Percentiles rank a stretch among this genome's conserved stretches.
Conservation (phyloP, 2,329 filamentous ascomycete genomes). For the Balansia obtecta region DNA sequence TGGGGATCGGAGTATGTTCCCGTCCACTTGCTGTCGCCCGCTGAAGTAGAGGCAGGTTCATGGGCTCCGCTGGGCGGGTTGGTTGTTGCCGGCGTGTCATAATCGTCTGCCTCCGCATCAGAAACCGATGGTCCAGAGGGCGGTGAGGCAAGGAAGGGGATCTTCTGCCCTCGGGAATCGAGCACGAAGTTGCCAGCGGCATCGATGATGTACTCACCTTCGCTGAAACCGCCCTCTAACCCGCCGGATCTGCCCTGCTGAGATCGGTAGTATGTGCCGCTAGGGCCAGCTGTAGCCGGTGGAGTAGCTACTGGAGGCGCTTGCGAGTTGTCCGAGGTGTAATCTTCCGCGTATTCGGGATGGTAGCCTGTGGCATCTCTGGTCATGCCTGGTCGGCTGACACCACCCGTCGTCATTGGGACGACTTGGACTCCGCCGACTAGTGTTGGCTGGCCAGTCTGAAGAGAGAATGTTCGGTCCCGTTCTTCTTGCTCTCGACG, state of each 20-base stretch:
- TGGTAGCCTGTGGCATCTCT: constrained; percentile 23
- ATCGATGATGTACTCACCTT: constrained; percentile 61
- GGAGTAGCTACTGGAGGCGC: constrained; percentile 29
- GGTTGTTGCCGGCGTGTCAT: constrained; percentile 38
- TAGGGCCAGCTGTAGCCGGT: constrained; percentile 16
- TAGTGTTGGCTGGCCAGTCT: constrained; percentile 76
- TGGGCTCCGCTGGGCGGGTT: constrained; percentile 24
- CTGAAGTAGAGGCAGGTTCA: constrained; percentile 18
- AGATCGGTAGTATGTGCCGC: constrained; percentile 14
- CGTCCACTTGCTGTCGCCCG: constrained; percentile 26
- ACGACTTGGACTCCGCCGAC: constrained; percentile 93
- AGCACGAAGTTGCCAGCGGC: constrained; percentile 46
- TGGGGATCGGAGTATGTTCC: constrained; percentile 28
- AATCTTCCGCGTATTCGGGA: constrained; percentile 17
- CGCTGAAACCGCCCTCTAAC: constrained; percentile 52
- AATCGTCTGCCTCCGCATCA: constrained; percentile 43
- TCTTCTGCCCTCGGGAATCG: constrained; percentile 48
- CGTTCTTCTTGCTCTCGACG: constrained; percentile 87
- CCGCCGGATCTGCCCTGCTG: constrained; percentile 14
- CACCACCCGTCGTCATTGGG: constrained; percentile 68
- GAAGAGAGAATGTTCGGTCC: constrained; percentile 72
- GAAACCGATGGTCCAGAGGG: constrained; percentile 33
- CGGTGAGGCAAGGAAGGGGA: constrained; percentile 34
- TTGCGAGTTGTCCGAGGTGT: constrained; percentile 26
- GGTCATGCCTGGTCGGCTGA: constrained; percentile 38